phyloP scores from a whole-genome alignment of 2,329 filamentous ascomycete genomes.

The Ophiostoma ips region DNA sequence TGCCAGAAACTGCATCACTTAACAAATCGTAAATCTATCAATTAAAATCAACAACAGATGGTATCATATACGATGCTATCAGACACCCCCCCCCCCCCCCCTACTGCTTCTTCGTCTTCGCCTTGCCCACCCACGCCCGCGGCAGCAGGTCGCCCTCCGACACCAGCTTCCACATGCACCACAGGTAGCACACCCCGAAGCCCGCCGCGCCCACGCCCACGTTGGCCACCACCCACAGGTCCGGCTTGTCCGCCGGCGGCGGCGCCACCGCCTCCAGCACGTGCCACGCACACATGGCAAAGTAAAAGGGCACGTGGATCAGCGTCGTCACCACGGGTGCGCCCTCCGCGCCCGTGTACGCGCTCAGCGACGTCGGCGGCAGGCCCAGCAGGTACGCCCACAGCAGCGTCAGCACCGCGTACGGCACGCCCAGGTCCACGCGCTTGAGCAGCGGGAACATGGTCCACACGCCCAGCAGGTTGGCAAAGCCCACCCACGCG shows the following conservation, averaged over 20 bases:
- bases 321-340: conserved; percentile 43
- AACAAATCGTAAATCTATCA: not conserved
- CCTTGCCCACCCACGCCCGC: conserved; percentile 13
- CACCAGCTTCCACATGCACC: conserved; percentile 65
- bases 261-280: conserved; percentile 51
- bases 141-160: conserved; percentile 42
- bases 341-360: conserved; percentile 45
- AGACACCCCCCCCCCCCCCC: not conserved
- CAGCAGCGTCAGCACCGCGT: conserved; percentile 67
- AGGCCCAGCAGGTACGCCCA: conserved; percentile 88
- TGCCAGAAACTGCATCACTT: not conserved
- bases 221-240: conserved; percentile 89
- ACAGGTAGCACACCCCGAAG: conserved; percentile 78
- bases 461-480: conserved; percentile 79
- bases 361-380: conserved; percentile 59
- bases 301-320: conserved; percentile 63
- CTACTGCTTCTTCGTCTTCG: conserved; percentile 25
- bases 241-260: conserved; percentile 66
- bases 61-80: too few relatives aligned
- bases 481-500: conserved; percentile 93
- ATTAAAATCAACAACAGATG: not conserved
- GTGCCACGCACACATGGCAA: conserved; percentile 71
- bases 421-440: conserved; percentile 73
- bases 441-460: conserved; percentile 82
- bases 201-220: conserved; percentile 74